A percentile compares a stretch with the other conserved stretches of the same genome.
These are phyloP conservation scores for Aaosphaeria pasadenensis DNA, from an alignment of 2,329 filamentous ascomycete genomes.

Conservation along the genomic window DNA sequence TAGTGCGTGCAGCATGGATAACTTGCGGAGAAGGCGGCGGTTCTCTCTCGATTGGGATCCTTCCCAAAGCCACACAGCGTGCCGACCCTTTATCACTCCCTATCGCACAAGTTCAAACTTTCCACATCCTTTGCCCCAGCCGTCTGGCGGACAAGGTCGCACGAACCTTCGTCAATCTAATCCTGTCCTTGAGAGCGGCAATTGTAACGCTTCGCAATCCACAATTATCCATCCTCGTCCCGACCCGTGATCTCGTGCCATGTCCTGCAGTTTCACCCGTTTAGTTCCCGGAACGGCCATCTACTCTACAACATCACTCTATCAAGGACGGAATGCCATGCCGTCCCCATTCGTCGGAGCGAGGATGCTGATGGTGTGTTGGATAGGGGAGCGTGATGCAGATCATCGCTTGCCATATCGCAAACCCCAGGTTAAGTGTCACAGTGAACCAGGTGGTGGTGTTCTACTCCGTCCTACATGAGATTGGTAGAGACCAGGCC, in stretches of 20 bases:
- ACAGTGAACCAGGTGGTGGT: no score
- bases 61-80: no score
- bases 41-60: background rate
- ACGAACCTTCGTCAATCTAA: conserved; percentile 34
- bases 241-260: conserved; percentile 28
- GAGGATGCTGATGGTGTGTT: no score
- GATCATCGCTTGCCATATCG: no score
- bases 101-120: no score
- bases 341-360: conserved; percentile 1
- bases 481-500: no score
- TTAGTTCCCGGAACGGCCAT: conserved; percentile 16
- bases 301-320: conserved; percentile 7
- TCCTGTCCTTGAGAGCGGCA: conserved; percentile 18
- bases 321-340: conserved; percentile 5
- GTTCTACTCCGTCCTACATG: no score
- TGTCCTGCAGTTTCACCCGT: conserved; percentile 23
- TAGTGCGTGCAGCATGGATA: conserved; percentile 14
- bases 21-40: background rate
- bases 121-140: conserved; percentile 1
- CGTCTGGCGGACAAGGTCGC: conserved; percentile 13
- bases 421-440: no score
- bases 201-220: conserved; percentile 17
- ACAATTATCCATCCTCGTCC: conserved; percentile 19
- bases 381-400: no score
- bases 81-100: no score